phyloP scores from a whole-genome alignment of 2,329 filamentous ascomycete species.

The Aspergillus melleus region DNA sequence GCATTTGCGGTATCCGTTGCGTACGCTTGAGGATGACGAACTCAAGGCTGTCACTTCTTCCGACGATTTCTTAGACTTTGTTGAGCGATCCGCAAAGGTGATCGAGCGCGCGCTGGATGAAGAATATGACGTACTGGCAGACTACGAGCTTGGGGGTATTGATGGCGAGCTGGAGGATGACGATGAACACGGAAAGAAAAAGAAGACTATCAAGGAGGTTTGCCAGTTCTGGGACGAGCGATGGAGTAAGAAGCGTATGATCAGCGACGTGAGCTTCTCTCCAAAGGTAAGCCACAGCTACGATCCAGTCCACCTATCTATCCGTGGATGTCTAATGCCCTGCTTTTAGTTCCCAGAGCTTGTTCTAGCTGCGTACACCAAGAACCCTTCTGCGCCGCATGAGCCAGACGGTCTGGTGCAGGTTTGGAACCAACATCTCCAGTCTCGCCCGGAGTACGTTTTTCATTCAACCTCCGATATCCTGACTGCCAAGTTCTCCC shows the following conservation, averaged over 20 bases:
- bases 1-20: slow-evolving; percentile 67
- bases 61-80: slow-evolving; percentile 90
- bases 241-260: slow-evolving; percentile 97
- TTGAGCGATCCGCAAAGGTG: slow-evolving; percentile 94
- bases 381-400: slow-evolving; percentile 91
- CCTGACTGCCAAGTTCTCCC: slow-evolving; percentile 94
- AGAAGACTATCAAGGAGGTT: slow-evolving; percentile 66
- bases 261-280: slow-evolving; percentile 93
- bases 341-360: slow-evolving; percentile 75
- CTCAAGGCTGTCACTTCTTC: slow-evolving; percentile 87
- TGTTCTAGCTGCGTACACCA: slow-evolving; percentile 91
- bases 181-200: slow-evolving; percentile 54
- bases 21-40: slow-evolving; percentile 80
- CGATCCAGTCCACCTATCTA: not conserved
- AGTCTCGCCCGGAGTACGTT: slow-evolving; percentile 90
- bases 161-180: slow-evolving; percentile 78
- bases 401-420: slow-evolving; percentile 92
- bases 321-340: not conserved
- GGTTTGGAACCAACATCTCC: slow-evolving; percentile 95
- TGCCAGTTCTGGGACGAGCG: slow-evolving; percentile 92
- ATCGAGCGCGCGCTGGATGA: slow-evolving; percentile 94
- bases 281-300: slow-evolving; percentile 62
- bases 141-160: slow-evolving; percentile 80
- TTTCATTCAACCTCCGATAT: slow-evolving; percentile 97
- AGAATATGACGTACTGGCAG: slow-evolving; percentile 92